Base-by-base conservation (phyloP, 768 basidiomycete species). In the Pholiota conissans region DNA sequence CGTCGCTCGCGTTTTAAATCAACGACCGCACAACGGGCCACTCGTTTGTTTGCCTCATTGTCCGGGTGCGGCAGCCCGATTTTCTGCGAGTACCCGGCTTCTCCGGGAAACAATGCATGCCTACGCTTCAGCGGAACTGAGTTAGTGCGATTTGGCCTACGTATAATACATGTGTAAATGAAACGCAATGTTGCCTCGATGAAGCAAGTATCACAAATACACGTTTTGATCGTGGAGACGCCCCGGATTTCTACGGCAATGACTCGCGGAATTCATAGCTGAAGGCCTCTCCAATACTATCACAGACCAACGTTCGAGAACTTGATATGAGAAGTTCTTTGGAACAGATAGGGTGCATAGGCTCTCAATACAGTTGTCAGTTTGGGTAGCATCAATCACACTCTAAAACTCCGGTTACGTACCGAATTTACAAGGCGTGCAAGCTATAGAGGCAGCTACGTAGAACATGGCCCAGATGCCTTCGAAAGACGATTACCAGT, bases 21-120 rank as follows among this genome's bases (percentile, higher is more conserved):
- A 24, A 16, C 24, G 30, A 35, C 29, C 28, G 24, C 32, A 51
- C 45, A 48, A 30, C 39, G 28, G 39, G 35, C 16, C n/a, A 32
- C 34, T n/a, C 22, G 13, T 29, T 11, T 20, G 37, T 5, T 20
- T 10, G 60, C 63, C 63, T 64, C 63, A 20, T 64, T 64, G 63
- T 59, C 52, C 50, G 28, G 13, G 58, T 27, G 60, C 56, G 57
- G 62, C 59, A 16, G 24, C 47, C 39, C 29, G 26, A 20, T 27
- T 46, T 29, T 24, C 18, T 45, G 22, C 22, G n/a, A 24, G 32
- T 16, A 22, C 30, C 47, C 26, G 32, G 14, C n/a, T 56, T 22
- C 29, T 29, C 18, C 40, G 30, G 35, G 9, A 28, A 16, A n/a
- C 45, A 32, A 35, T 37, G 20, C 37, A 56, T 50, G 45, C 52